phyloP scores from a whole-genome alignment of 345 rosid genomes.

The Erodium maritimum region DNA sequence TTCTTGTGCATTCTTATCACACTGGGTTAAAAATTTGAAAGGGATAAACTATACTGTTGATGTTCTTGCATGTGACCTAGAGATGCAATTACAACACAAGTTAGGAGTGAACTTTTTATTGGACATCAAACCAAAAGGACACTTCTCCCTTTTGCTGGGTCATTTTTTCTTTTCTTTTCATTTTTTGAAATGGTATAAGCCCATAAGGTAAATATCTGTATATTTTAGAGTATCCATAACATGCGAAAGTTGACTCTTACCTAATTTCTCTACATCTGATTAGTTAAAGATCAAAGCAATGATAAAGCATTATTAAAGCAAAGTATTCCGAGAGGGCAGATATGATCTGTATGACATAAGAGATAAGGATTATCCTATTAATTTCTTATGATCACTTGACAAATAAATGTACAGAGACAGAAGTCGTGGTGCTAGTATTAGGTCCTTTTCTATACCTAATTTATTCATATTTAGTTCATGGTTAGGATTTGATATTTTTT shows the following conservation, averaged over 20 bases:
- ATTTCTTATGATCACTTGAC: not conserved
- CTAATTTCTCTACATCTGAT: conserved; percentile 24
- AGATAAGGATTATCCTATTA: not conserved
- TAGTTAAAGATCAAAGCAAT: conserved; percentile 8
- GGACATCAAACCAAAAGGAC: conserved; percentile 2
- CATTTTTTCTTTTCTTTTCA: no score
- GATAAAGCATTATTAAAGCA: conserved; percentile 3
- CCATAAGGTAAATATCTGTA: no score
- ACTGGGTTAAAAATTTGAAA: conserved; percentile 11
- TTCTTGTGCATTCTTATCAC: not conserved
- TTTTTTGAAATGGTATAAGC: no score
- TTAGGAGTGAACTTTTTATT: conserved; percentile 1
- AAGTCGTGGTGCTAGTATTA: no score
- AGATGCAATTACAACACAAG: not conserved
- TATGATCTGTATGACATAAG: conserved; percentile 3
- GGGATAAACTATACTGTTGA: not conserved
- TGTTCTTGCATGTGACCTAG: not conserved
- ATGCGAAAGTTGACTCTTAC: conserved; percentile 18
- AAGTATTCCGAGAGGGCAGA: conserved; percentile 1
- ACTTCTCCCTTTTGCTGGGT: not conserved
- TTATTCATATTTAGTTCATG: no score
- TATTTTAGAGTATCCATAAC: not conserved
- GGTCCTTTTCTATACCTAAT: no score
- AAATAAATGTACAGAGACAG: no score
- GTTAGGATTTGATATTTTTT: no score